Evolutionary conservation across 2,329 filamentous ascomycete genomes (phyloP), one percentile per base, ranked within the genome.

Genomic region (Penicillium thymicola): DNA sequence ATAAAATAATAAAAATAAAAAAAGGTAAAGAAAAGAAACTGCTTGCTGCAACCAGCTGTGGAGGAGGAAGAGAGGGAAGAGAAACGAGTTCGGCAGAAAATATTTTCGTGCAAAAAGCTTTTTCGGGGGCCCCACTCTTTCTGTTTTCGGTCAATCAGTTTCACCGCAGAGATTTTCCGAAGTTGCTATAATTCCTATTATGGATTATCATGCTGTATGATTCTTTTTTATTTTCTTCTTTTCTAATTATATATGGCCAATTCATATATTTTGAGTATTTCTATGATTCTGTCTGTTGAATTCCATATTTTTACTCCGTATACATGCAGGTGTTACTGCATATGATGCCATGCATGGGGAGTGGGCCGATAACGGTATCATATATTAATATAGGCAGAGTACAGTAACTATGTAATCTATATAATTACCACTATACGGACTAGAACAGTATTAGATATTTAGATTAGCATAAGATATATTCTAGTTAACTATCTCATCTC

Each of bases 21-120:
- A 50, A 55, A 41, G 47, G 28, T 47, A 21, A 28, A 46, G 45
- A 42, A 41, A 44, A 40, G 28, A 58, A 38, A 42, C 3, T 16
- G n/a, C 5, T 36, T 56, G 54, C 54, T 56, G 54, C 54, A 58
- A 58, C 51, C 55, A 58, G 51, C 54, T 56, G 48, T 56, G 53
- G 48, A 52, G 54, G 48, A 68, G 65, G 58, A 66, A 60, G 59
- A 44, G 64, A 63, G 57, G 59, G 58, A 62, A 59, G 64, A 60
- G 61, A 60, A 64, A 23, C 23, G 38, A 55, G 45, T 63, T 64
- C 43, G 57, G 53, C 42, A 62, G 55, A 62, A 63, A 61, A 59
- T 56, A 52, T 56, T 56, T 56, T 56, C 53, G n/a, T 55, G 54
- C 54, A 52, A 51, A 51, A 50, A 51, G 28, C 38, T 40, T 52